Evolutionary conservation across 73 alveolate genomes (phyloP).

Genomic region (Symbiodinium pilosum): DNA sequence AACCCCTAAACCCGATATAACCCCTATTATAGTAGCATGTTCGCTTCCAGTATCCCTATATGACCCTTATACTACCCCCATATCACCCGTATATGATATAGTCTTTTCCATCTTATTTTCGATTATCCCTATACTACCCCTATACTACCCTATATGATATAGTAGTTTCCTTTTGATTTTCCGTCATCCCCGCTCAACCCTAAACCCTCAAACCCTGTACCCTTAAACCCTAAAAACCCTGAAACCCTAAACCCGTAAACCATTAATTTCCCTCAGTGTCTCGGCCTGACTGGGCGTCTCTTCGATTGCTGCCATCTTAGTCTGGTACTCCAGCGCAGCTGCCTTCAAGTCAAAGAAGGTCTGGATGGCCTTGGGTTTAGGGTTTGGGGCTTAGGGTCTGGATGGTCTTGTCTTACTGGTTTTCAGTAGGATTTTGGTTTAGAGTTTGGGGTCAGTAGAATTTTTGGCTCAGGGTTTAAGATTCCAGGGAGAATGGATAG

Average conservation of each 20-base stretch:
- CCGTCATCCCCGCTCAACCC: neutral
- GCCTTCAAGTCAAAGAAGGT: neutral
- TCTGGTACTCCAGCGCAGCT: neutral
- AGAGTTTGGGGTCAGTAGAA: neutral
- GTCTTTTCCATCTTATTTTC: too few species aligned
- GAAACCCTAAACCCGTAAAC: neutral
- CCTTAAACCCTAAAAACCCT: too few species aligned
- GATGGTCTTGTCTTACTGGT: neutral
- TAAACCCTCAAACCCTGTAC: neutral
- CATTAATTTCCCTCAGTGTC: too few species aligned
- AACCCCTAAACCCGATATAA: too few species aligned
- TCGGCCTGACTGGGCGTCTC: slow-evolving; percentile 3
- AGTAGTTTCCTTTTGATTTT: neutral
- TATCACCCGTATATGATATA: too few species aligned
- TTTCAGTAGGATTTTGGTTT: neutral
- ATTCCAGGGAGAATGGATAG: neutral
- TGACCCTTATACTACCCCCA: too few species aligned
- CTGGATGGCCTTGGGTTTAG: neutral
- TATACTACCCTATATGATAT: too few species aligned
- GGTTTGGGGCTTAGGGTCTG: neutral
- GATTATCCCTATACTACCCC: too few species aligned
- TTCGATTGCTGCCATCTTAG: neutral
- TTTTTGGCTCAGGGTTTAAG: neutral
- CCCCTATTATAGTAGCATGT: too few species aligned
- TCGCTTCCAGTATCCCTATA: too few species aligned